These are phyloP conservation scores for Phytophthora tentaculata DNA, from an alignment of 352 stramenopile species.

Conservation along the genomic window DNA sequence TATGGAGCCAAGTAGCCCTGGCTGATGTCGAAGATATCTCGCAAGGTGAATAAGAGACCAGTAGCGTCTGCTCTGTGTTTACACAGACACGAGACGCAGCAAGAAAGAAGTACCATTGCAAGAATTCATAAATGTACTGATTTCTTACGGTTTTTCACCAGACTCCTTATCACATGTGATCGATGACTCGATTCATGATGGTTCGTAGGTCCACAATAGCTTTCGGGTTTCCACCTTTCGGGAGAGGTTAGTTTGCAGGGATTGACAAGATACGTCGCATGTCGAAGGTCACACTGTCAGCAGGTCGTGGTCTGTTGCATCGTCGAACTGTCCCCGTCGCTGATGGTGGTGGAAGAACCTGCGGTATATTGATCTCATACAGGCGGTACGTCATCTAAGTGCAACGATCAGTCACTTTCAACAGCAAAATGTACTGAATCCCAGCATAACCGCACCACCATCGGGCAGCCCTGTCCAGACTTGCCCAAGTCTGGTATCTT, in stretches of 20 bases:
- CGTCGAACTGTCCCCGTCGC: conserved; percentile 13
- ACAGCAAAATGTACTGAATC: conserved; percentile 20
- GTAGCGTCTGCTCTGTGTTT: conserved; percentile 43
- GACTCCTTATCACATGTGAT: neutral
- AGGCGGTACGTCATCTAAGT: conserved; percentile 13
- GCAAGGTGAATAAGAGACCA: too few species aligned
- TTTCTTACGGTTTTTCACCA: neutral
- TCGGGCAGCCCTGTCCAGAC: conserved; percentile 1
- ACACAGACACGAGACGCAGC: conserved; percentile 84
- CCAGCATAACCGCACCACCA: conserved; percentile 21
- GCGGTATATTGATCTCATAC: conserved; percentile 8
- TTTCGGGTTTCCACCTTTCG: neutral
- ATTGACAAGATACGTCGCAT: conserved; percentile 3
- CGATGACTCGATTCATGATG: conserved; percentile 2
- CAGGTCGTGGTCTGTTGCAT: neutral
- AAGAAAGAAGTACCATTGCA: conserved; percentile 20
- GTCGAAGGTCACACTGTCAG: conserved; percentile 22
- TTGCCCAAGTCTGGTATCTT: neutral
- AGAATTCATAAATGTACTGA: neutral
- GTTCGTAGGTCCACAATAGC: neutral
- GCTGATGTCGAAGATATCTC: conserved; percentile 76
- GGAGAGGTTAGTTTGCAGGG: conserved; percentile 1
- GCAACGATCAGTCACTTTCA: conserved; percentile 12
- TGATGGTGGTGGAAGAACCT: conserved; percentile 5
- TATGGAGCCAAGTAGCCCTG: conserved; percentile 89